Evolutionary conservation across 2,329 filamentous ascomycete species (phyloP).

Genomic region (Dactylellina leptospora): DNA sequence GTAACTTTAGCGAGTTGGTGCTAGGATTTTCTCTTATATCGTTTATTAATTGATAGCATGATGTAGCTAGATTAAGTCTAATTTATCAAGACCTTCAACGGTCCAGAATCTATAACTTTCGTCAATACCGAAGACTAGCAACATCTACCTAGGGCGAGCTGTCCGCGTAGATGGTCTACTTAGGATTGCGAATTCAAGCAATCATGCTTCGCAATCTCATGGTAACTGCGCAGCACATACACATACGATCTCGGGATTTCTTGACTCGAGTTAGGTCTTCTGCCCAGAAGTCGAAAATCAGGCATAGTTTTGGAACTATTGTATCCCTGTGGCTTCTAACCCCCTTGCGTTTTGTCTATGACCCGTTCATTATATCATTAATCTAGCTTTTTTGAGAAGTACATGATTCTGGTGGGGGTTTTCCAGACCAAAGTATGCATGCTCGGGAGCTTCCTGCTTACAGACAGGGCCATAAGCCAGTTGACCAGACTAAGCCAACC

Average conservation of each 20-base stretch:
- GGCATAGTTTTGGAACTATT: too few species aligned
- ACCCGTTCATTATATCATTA: too few species aligned
- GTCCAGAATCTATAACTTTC: not conserved
- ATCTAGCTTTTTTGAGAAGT: too few species aligned
- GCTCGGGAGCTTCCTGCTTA: too few species aligned
- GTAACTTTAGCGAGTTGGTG: slow-evolving; percentile 19
- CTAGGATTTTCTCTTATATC: not conserved
- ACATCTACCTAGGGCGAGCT: too few species aligned
- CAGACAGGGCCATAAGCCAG: slow-evolving; percentile 8
- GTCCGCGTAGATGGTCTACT: not conserved
- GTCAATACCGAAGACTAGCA: not conserved
- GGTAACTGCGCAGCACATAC: not conserved
- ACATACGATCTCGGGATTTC: not conserved
- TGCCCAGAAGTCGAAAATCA: too few species aligned
- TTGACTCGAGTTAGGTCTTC: not conserved
- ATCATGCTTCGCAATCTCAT: not conserved
- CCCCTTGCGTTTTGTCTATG: too few species aligned
- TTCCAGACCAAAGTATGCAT: too few species aligned
- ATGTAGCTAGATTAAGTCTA: not conserved
- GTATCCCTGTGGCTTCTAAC: too few species aligned
- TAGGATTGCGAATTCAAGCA: not conserved
- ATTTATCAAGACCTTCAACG: slow-evolving; percentile 2
- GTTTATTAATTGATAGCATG: not conserved
- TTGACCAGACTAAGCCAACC: not conserved
- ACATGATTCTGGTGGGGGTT: too few species aligned